Evolutionary conservation across 208 protist genomes (phyloP), one percentile per base, ranked within the genome.

Genomic region (Leishmania turanica): DNA sequence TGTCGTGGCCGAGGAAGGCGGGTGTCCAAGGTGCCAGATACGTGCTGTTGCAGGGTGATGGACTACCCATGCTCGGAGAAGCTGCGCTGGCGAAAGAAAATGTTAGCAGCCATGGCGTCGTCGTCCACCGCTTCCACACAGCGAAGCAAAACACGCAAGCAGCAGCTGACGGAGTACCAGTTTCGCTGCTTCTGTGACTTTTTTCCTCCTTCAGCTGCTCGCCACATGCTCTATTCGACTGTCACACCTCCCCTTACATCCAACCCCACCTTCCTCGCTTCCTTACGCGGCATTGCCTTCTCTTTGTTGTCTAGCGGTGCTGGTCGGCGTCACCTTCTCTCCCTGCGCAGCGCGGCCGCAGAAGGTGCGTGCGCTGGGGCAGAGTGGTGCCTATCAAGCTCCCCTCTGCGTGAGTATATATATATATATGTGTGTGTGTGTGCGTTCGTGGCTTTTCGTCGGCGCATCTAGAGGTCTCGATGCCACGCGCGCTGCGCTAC

Each of bases 401-500:
- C 24, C 27, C 45, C 21, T 40, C 45, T 31, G 24, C 40, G 42
- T 37, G 40, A n/a, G 13, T 47, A 8, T 15, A 24, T 24, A 45
- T 40, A 40, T 40, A 40, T 40, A 40, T 40, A 40, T 40, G 3
- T 9, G 27, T 47, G 1, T 15, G 9, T 24, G 27, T 72, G 0
- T 72, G 13, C 6, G 17, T 42, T 37, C 40, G 6, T 45, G 15
- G 5, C 9, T 49, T 13, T 72, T 72, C 21, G 24, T 31, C 66
- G 21, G 5, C 17, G 45, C 37, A 13, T 31, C 69, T 27, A 11
- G 34, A 34, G 53, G 31, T 37, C 21, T 9, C 24, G 37, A 96
- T 96, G 93, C 78, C 87, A 3, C 90, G 94, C 45, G 60, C 80
- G 24, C 83, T 90, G 49, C 86, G 88, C 3, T 97, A 97, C 83